phyloP scores from a whole-genome alignment of 2,329 filamentous ascomycete species.

The Cordyceps javanica region DNA sequence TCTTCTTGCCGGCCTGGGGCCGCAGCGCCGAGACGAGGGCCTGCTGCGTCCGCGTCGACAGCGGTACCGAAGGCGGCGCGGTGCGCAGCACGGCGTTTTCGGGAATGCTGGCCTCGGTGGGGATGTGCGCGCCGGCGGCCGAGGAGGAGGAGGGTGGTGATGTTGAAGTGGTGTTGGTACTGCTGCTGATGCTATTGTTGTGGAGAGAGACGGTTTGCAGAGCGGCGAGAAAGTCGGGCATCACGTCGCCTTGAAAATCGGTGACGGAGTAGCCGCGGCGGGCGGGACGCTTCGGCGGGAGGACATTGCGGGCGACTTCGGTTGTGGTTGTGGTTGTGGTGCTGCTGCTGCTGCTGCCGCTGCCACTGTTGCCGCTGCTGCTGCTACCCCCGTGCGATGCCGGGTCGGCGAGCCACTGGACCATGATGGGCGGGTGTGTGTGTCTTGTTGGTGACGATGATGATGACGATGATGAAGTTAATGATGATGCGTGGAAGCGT shows the following conservation, averaged over 20 bases:
- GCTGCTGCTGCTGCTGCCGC: too few relatives aligned
- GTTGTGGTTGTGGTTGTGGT: too few relatives aligned
- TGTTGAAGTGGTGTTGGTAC: slow-evolving; percentile 17
- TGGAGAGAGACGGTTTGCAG: slow-evolving; percentile 16
- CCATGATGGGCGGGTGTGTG: slow-evolving; percentile 24
- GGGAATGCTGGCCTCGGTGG: slow-evolving; percentile 28
- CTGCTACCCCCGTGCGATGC: slow-evolving; percentile 15
- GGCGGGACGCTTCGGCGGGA: slow-evolving; percentile 22
- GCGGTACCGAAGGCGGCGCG: slow-evolving; percentile 12
- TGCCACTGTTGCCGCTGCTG: too few relatives aligned
- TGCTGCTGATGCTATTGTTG: slow-evolving; percentile 11
- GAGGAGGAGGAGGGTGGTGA: slow-evolving; percentile 6
- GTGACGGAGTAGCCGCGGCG: slow-evolving; percentile 42
- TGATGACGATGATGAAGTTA: neutral
- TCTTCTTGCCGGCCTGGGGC: slow-evolving; percentile 17
- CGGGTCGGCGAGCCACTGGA: slow-evolving; percentile 26
- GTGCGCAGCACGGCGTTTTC: slow-evolving; percentile 23
- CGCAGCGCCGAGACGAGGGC: slow-evolving; percentile 22
- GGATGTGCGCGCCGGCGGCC: slow-evolving; percentile 15
- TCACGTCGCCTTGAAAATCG: slow-evolving; percentile 33
- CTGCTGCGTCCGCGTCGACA: slow-evolving; percentile 15
- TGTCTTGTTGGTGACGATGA: neutral
- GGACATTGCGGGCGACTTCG: too few relatives aligned
- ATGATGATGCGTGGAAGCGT: neutral
- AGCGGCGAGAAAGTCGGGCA: slow-evolving; percentile 16